Conservation (phyloP, 2,329 filamentous ascomycete species). For the Beauveria rudraprayagi region DNA sequence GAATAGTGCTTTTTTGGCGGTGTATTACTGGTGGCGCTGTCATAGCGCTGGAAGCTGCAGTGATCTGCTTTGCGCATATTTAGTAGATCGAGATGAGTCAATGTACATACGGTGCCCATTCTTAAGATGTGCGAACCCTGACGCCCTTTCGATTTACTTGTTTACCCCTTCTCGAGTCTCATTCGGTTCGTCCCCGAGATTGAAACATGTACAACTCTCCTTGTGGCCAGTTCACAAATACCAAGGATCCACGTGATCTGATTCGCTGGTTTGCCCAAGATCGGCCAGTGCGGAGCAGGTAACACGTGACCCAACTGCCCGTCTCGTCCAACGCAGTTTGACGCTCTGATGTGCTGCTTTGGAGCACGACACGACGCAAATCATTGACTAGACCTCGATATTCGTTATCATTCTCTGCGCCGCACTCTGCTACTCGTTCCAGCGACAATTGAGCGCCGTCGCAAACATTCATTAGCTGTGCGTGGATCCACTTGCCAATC, state of each 20-base stretch:
- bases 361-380: slow-evolving; percentile 10
- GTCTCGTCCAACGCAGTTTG: slow-evolving; percentile 9
- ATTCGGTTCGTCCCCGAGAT: not conserved
- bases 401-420: slow-evolving; percentile 7
- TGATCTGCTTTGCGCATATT: not conserved
- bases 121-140: not conserved
- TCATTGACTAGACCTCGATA: slow-evolving; percentile 11
- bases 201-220: not conserved
- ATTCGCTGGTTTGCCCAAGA: not conserved
- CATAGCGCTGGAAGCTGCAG: not conserved
- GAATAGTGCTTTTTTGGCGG: not conserved
- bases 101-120: not conserved
- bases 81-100: not conserved
- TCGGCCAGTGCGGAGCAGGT: slow-evolving; percentile 2
- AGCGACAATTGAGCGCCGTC: slow-evolving; percentile 2
- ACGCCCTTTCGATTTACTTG: not conserved
- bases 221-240: not conserved
- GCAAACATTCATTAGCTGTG: slow-evolving; percentile 8
- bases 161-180: no score
- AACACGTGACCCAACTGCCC: slow-evolving; percentile 15
- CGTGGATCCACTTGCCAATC: not conserved
- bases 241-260: slow-evolving; percentile 3
- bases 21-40: not conserved
- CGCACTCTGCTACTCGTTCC: not conserved
- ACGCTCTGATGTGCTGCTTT: not conserved